These are phyloP conservation scores for Firmiana major DNA, from an alignment of 345 rosid species.

Conservation along the genomic window DNA sequence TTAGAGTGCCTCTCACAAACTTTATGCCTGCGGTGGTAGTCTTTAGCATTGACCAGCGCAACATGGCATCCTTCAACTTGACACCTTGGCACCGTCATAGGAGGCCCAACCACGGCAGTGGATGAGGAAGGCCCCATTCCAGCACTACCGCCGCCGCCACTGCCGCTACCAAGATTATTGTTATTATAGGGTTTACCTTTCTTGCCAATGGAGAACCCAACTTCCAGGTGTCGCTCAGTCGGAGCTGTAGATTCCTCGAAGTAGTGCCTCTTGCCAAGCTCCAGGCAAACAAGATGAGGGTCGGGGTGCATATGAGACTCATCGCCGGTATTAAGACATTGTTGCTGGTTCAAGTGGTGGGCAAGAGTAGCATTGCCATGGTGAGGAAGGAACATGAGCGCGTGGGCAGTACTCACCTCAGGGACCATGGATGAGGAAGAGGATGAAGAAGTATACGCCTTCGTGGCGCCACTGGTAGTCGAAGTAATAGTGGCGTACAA, in stretches of 20 bases:
- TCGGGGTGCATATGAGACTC: slow-evolving; percentile 37
- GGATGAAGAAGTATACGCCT: neutral
- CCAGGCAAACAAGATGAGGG: slow-evolving; percentile 50
- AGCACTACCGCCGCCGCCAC: neutral
- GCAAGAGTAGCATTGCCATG: neutral
- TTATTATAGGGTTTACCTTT: slow-evolving; percentile 30
- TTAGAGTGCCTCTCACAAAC: slow-evolving; percentile 81
- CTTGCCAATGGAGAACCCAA: slow-evolving; percentile 23
- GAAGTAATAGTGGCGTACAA: neutral
- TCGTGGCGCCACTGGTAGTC: neutral
- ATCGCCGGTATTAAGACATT: slow-evolving; percentile 28
- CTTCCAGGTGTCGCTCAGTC: slow-evolving; percentile 6
- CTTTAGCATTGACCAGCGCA: slow-evolving; percentile 55
- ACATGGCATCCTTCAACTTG: slow-evolving; percentile 75
- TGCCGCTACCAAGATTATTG: neutral
- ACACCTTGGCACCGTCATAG: slow-evolving; percentile 47
- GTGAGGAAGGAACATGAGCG: slow-evolving; percentile 22
- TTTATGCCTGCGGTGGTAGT: slow-evolving; percentile 75
- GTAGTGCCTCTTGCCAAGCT: slow-evolving; percentile 54
- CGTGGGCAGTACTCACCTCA: slow-evolving; percentile 10
- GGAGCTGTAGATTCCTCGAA: slow-evolving; percentile 32
- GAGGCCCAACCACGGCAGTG: slow-evolving; percentile 10
- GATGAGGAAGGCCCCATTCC: slow-evolving; percentile 18
- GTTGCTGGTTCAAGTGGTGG: slow-evolving; percentile 9
- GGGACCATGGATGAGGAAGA: neutral